Evolutionary conservation across 805 yeast species (phyloP), one percentile per base, ranked within the genome.

Genomic region (Starmerella vitae): DNA sequence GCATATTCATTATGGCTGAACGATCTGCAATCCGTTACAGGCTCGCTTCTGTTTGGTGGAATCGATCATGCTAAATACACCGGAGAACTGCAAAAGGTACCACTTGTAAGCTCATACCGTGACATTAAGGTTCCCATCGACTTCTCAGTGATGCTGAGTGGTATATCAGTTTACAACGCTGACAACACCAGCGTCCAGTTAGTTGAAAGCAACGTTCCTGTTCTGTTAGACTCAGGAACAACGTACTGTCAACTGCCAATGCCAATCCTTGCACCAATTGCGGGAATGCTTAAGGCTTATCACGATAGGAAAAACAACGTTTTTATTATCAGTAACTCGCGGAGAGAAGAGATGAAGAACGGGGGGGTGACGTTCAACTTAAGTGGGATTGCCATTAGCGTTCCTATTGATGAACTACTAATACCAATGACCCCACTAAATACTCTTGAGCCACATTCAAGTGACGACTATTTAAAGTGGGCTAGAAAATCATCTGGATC

Each of bases 181-280:
- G 24, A 17, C 2, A 33, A 30, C 9, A 17, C 10, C 2, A 12
- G 27, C 2, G 41, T 29, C 5, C 15, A 10, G 8, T 20, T 45
- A 1, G 43, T 43, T 9, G 19, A 38, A 10, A 43, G 47, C 21
- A 34, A 39, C 7, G 8, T 45, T 9, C 50, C 50, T 0, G 46
- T 45, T 1, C 33, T 47, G 15, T 55, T 75, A 24, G 80, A 76
- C 53, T 65, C 76, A 1, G 76, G 79, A 15, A 63, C 78, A 5
- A 63, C 76, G 4, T 52, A 65, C 20, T 53, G 66, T 15, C 67
- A 66, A 47, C 54, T 72, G 29, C 76, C 76, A 3, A 20, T 40
- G 17, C 33, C 35, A 13, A 14, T 48, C 2, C 31, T 45, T 0
- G 34, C 25, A 3, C 45, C 49, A 1, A 17, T 51, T 13, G 42